Conservation (phyloP, 441 rosid species). For the Erodium texanum region DNA sequence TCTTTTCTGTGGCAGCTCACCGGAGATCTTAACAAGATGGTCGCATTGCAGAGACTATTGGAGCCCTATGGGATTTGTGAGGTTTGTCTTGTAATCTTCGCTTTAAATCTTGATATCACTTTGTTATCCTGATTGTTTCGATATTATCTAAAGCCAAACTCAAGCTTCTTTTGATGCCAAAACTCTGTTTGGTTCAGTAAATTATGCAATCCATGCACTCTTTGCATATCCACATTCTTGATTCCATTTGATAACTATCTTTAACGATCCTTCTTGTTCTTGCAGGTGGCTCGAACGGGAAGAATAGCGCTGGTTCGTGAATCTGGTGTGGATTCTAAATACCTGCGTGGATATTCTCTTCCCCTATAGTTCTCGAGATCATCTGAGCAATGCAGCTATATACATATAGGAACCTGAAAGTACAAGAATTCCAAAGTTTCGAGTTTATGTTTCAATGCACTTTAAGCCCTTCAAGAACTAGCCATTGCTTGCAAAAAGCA, state of each 20-base stretch:
- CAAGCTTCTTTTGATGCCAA: not conserved
- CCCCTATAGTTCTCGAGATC: constrained; percentile 48
- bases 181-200: not conserved
- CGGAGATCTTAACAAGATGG: constrained; percentile 94
- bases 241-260: not conserved
- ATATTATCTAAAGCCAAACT: not conserved
- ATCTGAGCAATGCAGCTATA: too few species aligned
- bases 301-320: constrained; percentile 73
- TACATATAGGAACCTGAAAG: too few species aligned
- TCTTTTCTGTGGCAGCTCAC: constrained; percentile 62
- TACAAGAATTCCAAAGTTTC: too few species aligned
- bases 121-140: not conserved
- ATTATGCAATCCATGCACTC: not conserved
- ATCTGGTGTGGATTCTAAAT: constrained; percentile 77
- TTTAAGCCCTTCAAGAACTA: too few species aligned
- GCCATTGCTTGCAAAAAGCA: too few species aligned
- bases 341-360: constrained; percentile 77
- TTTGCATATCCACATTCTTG: not conserved
- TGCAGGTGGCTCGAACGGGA: constrained; percentile 87
- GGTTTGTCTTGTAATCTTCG: constrained; percentile 38
- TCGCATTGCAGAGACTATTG: constrained; percentile 80
- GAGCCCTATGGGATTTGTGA: constrained; percentile 97
- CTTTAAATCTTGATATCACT: not conserved
- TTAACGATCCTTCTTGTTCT: not conserved
- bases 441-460: too few species aligned